These are phyloP conservation scores for Fusarium floridanum DNA, from an alignment of 2,329 filamentous ascomycete species.

Conservation along the genomic window DNA sequence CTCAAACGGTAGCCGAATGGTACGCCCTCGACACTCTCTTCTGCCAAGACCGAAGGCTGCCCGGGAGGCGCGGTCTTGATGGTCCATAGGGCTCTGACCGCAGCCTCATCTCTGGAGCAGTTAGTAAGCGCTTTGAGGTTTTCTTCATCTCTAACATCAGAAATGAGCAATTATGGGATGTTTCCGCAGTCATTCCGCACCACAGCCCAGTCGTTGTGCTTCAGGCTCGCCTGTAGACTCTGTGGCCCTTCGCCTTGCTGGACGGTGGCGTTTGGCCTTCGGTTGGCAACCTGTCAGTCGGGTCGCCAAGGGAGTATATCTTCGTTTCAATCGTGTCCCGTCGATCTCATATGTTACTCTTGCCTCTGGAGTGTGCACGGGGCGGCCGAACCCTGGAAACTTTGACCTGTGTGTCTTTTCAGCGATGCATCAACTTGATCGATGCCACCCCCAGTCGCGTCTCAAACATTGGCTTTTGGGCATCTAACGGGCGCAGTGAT, in stretches of 20 bases:
- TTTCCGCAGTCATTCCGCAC: slow-evolving; percentile 18
- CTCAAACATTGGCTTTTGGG: neutral
- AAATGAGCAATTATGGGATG: neutral
- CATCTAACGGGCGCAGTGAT: slow-evolving; percentile 11
- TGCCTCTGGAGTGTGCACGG: neutral
- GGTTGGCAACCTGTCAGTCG: slow-evolving; percentile 36
- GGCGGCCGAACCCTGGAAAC: slow-evolving; percentile 28
- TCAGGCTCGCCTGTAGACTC: neutral
- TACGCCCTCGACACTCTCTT: slow-evolving; percentile 4
- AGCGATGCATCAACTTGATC: slow-evolving; percentile 8
- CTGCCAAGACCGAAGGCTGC: slow-evolving; percentile 5
- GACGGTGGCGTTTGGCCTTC: slow-evolving; percentile 41
- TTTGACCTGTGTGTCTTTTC: slow-evolving; percentile 6
- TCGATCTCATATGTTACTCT: slow-evolving; percentile 7
- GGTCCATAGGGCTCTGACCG: neutral
- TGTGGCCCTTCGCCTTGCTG: neutral
- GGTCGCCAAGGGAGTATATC: slow-evolving; percentile 13
- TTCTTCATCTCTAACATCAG: neutral
- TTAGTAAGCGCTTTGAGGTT: neutral
- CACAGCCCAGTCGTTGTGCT: neutral
- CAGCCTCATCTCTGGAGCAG: neutral
- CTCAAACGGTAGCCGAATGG: neutral
- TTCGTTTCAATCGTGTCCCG: slow-evolving; percentile 7
- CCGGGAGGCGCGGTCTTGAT: neutral
- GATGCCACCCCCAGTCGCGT: neutral